These are phyloP conservation scores for Barnettozyma californica DNA, from an alignment of 805 yeast species.

Conservation along the genomic window DNA sequence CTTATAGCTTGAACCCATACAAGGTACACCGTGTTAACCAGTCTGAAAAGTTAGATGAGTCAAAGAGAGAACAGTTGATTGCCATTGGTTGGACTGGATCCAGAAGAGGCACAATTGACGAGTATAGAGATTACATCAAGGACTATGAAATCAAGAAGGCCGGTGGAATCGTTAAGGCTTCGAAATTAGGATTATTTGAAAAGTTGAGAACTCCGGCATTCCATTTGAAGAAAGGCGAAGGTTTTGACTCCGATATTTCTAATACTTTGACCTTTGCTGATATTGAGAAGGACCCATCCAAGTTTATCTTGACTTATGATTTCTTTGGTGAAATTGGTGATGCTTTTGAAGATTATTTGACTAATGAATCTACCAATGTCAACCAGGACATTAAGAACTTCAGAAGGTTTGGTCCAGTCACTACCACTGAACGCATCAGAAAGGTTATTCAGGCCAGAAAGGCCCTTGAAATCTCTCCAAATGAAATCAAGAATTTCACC, in stretches of 20 bases:
- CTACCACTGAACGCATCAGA: conserved; percentile 37
- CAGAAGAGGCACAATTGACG: conserved; percentile 62
- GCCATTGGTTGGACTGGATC: conserved; percentile 94
- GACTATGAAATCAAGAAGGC: conserved; percentile 53
- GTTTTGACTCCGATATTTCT: conserved; percentile 52
- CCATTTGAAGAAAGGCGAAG: conserved; percentile 72
- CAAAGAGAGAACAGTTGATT: conserved; percentile 40
- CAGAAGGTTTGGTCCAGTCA: conserved; percentile 61
- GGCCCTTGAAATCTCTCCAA: not conserved
- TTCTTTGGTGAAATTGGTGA: conserved; percentile 48
- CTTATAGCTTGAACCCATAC: conserved; percentile 46
- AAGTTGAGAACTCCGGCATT: conserved; percentile 55
- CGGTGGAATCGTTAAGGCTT: conserved; percentile 78
- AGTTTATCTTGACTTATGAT: conserved; percentile 52
- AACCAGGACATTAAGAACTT: conserved; percentile 51
- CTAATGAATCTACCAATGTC: conserved; percentile 28
- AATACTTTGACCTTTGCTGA: conserved; percentile 35
- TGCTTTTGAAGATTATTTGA: conserved; percentile 37
- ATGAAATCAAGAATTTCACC: conserved; percentile 2
- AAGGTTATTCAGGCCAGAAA: conserved; percentile 26
- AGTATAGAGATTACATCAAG: conserved; percentile 66
- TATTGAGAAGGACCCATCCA: conserved; percentile 33
- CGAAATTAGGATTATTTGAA: conserved; percentile 63
- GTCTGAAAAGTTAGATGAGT: conserved; percentile 30
- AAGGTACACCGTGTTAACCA: conserved; percentile 27